phyloP scores from a whole-genome alignment of 2,329 filamentous ascomycete genomes.

The Trichoderma pleuroti region DNA sequence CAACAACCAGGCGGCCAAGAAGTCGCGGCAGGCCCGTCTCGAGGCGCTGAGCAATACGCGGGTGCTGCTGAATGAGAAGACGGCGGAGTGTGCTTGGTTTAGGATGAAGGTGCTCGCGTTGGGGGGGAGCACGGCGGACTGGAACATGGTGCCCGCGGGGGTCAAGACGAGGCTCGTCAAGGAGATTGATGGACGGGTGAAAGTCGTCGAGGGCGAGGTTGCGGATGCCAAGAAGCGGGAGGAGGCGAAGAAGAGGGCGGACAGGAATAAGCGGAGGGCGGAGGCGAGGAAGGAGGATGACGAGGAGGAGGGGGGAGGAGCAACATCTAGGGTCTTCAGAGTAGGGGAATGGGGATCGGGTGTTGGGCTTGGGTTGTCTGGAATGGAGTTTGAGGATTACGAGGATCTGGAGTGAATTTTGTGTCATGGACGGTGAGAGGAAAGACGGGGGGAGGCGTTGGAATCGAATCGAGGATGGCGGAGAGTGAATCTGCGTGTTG shows the following conservation, averaged over 20 bases:
- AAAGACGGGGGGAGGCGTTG: not conserved
- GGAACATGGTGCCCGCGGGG: conserved; percentile 20
- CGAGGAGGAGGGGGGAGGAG: not conserved
- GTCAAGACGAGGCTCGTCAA: conserved; percentile 25
- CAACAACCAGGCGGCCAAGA: conserved; percentile 40
- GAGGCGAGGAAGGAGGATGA: conserved; percentile 2
- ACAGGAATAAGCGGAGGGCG: conserved; percentile 15
- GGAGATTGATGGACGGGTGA: conserved; percentile 23
- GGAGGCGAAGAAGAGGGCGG: conserved; percentile 25
- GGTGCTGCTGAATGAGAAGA: conserved; percentile 24
- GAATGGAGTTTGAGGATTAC: not conserved
- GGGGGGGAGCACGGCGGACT: conserved; percentile 25
- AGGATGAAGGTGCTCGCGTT: conserved; percentile 27
- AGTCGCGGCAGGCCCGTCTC: conserved; percentile 32
- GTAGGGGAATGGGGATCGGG: not conserved
- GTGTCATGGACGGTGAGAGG: not conserved
- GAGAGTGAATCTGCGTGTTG: not conserved
- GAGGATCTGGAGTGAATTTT: not conserved
- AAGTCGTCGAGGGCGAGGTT: conserved; percentile 19
- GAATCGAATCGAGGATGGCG: not conserved
- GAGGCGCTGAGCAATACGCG: conserved; percentile 27
- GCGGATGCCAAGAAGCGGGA: conserved; percentile 23
- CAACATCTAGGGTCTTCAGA: not conserved
- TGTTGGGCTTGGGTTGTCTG: not conserved
- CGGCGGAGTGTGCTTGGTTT: conserved; percentile 30